phyloP scores from a whole-genome alignment of 2,329 filamentous ascomycete genomes.

The Penicillium psychrosexuale region DNA sequence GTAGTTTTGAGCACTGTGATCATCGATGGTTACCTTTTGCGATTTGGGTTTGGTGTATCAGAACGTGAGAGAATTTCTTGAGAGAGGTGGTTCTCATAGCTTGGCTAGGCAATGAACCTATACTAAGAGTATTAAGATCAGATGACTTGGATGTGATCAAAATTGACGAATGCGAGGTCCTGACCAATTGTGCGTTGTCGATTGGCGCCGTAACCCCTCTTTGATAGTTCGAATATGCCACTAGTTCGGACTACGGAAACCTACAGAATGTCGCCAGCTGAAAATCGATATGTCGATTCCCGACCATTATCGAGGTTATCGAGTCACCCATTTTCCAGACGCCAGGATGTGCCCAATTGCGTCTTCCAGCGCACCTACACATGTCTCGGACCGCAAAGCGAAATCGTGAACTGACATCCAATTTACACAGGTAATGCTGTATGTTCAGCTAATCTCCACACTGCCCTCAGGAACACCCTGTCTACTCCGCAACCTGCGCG shows the following conservation, averaged over 20 bases:
- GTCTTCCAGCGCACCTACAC: not conserved
- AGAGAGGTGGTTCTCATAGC: not conserved
- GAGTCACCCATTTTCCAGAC: not conserved
- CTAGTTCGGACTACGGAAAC: not conserved
- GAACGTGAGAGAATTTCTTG: not conserved
- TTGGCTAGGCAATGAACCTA: not conserved
- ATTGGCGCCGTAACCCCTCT: conserved; percentile 1
- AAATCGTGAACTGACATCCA: not conserved
- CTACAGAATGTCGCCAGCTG: not conserved
- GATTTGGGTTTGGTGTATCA: not conserved
- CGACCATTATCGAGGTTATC: not conserved
- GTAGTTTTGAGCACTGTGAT: not conserved
- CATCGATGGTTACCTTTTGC: not conserved
- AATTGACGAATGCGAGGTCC: not conserved
- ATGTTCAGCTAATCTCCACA: conserved; percentile 39
- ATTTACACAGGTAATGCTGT: not conserved
- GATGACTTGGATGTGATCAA: conserved; percentile 2
- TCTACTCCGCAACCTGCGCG: conserved; percentile 42
- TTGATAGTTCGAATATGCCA: not conserved
- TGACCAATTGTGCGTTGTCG: conserved; percentile 2
- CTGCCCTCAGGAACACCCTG: conserved; percentile 47
- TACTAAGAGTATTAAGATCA: not conserved
- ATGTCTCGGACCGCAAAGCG: not conserved
- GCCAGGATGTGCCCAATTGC: not conserved
- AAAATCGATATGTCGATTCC: not conserved